Base-by-base conservation (phyloP, 2,329 filamentous ascomycete genomes). In the Fusarium virguliforme region DNA sequence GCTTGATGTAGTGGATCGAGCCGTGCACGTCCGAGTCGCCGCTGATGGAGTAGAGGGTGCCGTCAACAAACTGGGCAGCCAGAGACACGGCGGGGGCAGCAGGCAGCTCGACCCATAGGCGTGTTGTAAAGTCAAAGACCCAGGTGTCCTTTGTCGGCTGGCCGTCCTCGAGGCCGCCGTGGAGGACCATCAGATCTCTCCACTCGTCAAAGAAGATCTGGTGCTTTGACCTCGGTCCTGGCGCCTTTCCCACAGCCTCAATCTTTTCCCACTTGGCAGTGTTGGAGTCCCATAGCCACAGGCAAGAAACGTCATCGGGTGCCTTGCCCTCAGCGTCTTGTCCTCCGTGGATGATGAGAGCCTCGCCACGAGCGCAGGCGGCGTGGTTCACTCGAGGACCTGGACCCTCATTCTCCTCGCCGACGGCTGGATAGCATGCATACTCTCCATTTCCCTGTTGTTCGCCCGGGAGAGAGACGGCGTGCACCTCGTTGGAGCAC, bases 221-320 rank as follows among this genome's bases (percentile, higher is more conserved):
- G 4, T 74, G 71, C 0, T 58, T 40, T 8, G 59, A 51, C 15
- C 65, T 50, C 0, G 63, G 24, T 4, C 59, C 56, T 0, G 71
- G 71, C 0, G 59, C 38, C 13, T 68, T 65, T 22, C 71, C 71
- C n/a, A 38, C 65, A 4, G 65, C 46, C 1, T 51, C 48, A 26
- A 70, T 72, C 3, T 24, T 30, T 0, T 60, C 48, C 71, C 71
- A 74, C 13, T 64, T 32, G 0, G 48, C 50, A 6, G 58, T 46
- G 1, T 61, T 64, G 10, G 60, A 50, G 0, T 74, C 71, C 71
- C 71, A 74, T n/a, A 61, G 35, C 71, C 71, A 74, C 0, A 74
- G 37, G 1, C 37, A 61, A 4, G 63, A 70, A 7, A 62, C 68
- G 4, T 74, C 66, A 1, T 74, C 69, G 1, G 64, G 58, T 10